A percentile compares a stretch with the other conserved stretches of the same genome.
phyloP scores from a whole-genome alignment of 2,329 filamentous ascomycete genomes.

The Elsinoe ampelina region DNA sequence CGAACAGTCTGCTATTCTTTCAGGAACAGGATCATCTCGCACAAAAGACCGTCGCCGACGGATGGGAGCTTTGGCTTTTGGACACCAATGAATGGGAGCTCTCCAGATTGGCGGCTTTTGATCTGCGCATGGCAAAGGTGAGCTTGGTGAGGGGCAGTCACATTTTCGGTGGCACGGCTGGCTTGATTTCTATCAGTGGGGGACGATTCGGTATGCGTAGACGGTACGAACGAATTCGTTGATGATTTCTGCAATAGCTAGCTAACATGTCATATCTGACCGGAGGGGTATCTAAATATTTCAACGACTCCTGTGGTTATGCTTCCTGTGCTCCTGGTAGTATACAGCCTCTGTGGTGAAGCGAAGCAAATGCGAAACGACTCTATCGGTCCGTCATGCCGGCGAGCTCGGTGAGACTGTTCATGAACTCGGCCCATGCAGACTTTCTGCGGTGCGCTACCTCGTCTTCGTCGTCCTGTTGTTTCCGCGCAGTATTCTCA shows the following conservation, averaged over 20 bases:
- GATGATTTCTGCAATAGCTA: background rate
- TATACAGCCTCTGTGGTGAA: background rate
- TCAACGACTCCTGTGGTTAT: background rate
- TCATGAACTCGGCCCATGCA: constrained; percentile 10
- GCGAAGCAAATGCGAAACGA: background rate
- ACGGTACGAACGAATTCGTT: too few species aligned
- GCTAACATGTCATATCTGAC: background rate
- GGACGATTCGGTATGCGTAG: background rate
- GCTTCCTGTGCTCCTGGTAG: background rate
- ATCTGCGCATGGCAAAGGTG: background rate
- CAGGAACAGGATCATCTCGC: background rate
- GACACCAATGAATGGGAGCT: background rate
- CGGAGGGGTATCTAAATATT: background rate
- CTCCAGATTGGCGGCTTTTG: constrained; percentile 1
- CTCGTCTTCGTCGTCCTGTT: background rate
- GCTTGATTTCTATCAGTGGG: background rate
- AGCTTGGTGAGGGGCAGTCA: constrained; percentile 5
- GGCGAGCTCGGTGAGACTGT: constrained; percentile 6
- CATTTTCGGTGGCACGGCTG: background rate
- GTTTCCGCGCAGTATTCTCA: too few species aligned
- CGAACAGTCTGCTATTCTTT: background rate
- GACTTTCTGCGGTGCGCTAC: background rate
- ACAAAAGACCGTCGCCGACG: background rate
- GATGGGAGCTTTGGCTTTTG: background rate
- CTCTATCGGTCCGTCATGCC: constrained; percentile 8